Conservation (phyloP, 257 asterid species). For the Eucommia ulmoides region DNA sequence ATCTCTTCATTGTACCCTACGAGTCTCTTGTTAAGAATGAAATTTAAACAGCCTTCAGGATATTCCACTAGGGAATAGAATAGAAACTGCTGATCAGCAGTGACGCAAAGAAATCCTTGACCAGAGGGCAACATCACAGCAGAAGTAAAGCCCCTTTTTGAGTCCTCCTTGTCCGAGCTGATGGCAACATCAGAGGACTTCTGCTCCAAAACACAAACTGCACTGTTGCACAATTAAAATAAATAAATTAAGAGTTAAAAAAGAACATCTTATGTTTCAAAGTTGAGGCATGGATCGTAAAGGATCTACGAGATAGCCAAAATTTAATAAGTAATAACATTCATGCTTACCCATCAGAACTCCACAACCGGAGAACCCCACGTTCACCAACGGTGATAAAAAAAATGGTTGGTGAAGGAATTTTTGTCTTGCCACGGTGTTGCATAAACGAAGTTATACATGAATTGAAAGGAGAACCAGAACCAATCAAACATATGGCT, state of each 20-base stretch:
- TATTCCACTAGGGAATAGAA: conserved; percentile 44
- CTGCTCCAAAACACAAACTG: conserved; percentile 73
- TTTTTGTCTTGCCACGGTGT: conserved; percentile 36
- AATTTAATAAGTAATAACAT: neutral
- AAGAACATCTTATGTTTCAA: neutral
- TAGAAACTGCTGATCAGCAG: conserved; percentile 95
- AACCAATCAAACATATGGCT: conserved; percentile 50
- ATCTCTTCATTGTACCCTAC: conserved; percentile 94
- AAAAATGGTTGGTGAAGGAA: conserved; percentile 35
- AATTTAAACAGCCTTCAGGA: conserved; percentile 36
- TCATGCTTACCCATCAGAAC: conserved; percentile 59
- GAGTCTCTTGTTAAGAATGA: conserved; percentile 60
- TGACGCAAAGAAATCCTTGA: conserved; percentile 74
- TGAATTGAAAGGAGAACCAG: conserved; percentile 48
- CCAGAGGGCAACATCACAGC: conserved; percentile 69
- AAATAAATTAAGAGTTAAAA: neutral
- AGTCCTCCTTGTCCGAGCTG: conserved; percentile 53
- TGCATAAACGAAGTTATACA: conserved; percentile 30
- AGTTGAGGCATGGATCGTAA: neutral
- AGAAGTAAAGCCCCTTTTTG: conserved; percentile 73
- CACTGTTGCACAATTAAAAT: conserved; percentile 37
- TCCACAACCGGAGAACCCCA: conserved; percentile 87
- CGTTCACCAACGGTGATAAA: conserved; percentile 96
- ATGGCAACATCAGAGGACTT: conserved; percentile 66
- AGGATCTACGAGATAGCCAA: neutral